Evolutionary conservation across 2,329 filamentous ascomycete genomes (phyloP), one percentile per base, ranked within the genome.

Genomic region (Neurospora sp.): DNA sequence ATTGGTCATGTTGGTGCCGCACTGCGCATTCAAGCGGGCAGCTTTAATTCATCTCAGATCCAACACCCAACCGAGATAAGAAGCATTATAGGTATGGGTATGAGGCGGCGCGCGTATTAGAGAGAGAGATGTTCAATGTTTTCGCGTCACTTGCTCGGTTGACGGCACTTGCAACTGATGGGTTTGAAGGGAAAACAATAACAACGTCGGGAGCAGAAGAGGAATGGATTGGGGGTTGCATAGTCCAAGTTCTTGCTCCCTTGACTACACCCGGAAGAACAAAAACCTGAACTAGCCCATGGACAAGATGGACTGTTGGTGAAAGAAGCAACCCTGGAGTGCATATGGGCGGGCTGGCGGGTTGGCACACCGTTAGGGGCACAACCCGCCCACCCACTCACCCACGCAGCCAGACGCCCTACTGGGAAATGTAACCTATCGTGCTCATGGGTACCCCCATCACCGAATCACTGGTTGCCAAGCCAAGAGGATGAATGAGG

Each of bases 1-100:
- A 69, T 68, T 70, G 62, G 73, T 74, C 75, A 75, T 76, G 67
- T 38, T 72, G 72, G 72, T 68, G 71, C 70, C 68, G 67, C 52
- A 70, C 38, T 72, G 68, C 38, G 68, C 71, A 72, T 72, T 69
- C 69, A 70, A 69, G 36, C 70, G 66, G 67, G 62, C 70, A 62
- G 28, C 52, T 62, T 52, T 28, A 17, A 5, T 62, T 33, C 23
- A 17, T 33, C 28, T 62, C 23, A 62, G 52, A 62, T 68, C 71
- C 67, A 62, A 73, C 68, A 70, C 69, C 72, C 3, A 11, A 68
- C 33, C 42, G 17, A 69, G n/a, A 33, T 39, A 66, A 52, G 43
- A 39, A 46, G 68, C 52, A 62, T 62, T 62, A 62, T 36, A 62
- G 52, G 52, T 62, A 62, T 33, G 23, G 52, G 3, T 62, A 33